Percentiles rank a stretch among this genome's conserved stretches.
Evolutionary conservation across 257 asterid genomes (phyloP).

Genomic region (Thymus mandschuricus): DNA sequence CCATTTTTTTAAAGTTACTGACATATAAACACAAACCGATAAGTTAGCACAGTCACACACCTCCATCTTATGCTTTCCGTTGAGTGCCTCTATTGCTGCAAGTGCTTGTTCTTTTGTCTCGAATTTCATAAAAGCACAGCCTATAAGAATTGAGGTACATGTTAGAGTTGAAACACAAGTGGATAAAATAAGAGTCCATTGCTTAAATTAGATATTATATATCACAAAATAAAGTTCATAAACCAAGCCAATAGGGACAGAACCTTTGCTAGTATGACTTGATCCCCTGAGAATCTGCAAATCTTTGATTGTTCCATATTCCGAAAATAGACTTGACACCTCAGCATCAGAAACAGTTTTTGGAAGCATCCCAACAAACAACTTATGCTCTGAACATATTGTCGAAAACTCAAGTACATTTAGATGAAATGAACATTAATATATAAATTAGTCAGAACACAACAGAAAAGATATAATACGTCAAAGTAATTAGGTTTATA

Average conservation of each 20-base stretch:
- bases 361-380: constrained; percentile 97
- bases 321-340: constrained; percentile 80
- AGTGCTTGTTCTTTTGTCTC: constrained; percentile 92
- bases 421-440: constrained; percentile 17
- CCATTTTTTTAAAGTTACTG: neutral
- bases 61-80: constrained; percentile 97
- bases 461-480: constrained; percentile 3
- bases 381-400: constrained; percentile 76
- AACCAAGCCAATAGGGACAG: constrained; percentile 6
- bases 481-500: constrained; percentile 18
- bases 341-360: constrained; percentile 86
- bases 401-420: neutral
- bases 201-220: neutral
- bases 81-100: constrained; percentile 85
- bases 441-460: constrained; percentile 9
- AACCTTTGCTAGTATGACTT: constrained; percentile 94
- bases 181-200: constrained; percentile 8
- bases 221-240: constrained; percentile 32
- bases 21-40: constrained; percentile 23
- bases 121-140: constrained; percentile 92
- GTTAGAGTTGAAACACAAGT: constrained; percentile 25
- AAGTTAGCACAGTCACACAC: constrained; percentile 61
- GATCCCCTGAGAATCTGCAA: constrained; percentile 92
- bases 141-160: constrained; percentile 42
- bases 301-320: constrained; percentile 81